Evolutionary conservation across 2,329 filamentous ascomycete species (phyloP).

Genomic region (Neopestalotiopsis rosae): DNA sequence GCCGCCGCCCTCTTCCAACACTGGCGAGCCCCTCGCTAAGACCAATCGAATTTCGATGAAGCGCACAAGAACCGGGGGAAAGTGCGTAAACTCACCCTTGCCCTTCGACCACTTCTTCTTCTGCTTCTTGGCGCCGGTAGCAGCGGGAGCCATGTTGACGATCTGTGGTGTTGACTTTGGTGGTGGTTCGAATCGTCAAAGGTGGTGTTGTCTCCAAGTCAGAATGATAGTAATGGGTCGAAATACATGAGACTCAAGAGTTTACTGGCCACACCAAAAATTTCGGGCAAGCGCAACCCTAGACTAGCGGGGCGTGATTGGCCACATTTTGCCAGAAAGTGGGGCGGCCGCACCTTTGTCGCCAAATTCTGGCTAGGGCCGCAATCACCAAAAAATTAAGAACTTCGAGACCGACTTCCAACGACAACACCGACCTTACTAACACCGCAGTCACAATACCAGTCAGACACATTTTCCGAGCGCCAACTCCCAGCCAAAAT

Average conservation of each 20-base stretch:
- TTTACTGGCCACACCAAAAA: constrained; percentile 8
- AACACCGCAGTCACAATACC: constrained; percentile 7
- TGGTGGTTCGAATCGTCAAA: constrained; percentile 13
- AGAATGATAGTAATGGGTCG: background rate
- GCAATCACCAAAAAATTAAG: constrained; percentile 2
- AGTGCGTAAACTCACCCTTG: constrained; percentile 70
- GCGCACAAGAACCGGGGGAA: constrained; percentile 19
- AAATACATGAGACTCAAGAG: constrained; percentile 3
- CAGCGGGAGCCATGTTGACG: constrained; percentile 54
- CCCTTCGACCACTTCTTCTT: constrained; percentile 77
- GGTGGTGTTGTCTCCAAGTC: background rate
- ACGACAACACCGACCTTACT: constrained; percentile 11
- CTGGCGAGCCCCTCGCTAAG: constrained; percentile 9
- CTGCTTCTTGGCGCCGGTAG: constrained; percentile 76
- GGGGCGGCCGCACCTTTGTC: constrained; percentile 3
- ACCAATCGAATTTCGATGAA: background rate
- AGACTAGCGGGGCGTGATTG: constrained; percentile 4
- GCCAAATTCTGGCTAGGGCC: background rate
- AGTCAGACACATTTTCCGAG: constrained; percentile 12
- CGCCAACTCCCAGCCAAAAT: constrained; percentile 53
- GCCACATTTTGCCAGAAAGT: background rate
- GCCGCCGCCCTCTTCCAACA: background rate
- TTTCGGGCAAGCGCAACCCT: constrained; percentile 11
- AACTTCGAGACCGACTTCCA: constrained; percentile 6
- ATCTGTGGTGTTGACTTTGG: constrained; percentile 28